Base-by-base conservation (phyloP, 2,329 filamentous ascomycete genomes). In the Aurifilum marmelostoma region DNA sequence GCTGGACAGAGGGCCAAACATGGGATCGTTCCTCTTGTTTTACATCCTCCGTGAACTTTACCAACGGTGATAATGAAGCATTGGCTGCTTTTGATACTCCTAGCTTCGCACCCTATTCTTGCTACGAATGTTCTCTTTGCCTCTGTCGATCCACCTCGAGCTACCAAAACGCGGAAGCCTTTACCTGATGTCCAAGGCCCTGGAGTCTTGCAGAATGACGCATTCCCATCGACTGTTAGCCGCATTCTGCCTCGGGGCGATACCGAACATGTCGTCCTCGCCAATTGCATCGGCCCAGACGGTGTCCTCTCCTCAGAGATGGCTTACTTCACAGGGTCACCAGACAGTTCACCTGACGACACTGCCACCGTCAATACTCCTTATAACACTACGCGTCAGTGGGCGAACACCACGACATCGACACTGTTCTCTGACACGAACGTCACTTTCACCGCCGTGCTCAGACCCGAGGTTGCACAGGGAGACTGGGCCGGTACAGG, bases 401-500 rank as follows among this genome's bases (percentile, higher is more conserved):
- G 78, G 78, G 72, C 75, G 12, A 75, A 76, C 69, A 50, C 65
- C 4, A 75, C 74, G 9, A 77, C 76, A 0, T 71, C 72, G 18
- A 76, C 69, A 3, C 74, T 74, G 24, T 79, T 77, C 69, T 73
- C 72, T 52, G 71, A 71, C 43, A 78, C 77, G 1, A 69, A 73
- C 14, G 72, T 74, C 5, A 75, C 70, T 1, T 80, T 80, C 66
- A 75, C 64, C 12, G 74, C 77, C 14, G 68, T 61, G 16, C 69
- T 80, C 16, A 73, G 75, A 5, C 72, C 74, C 2, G 71, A 71
- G n/a, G 76, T 76, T 27, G 71, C 66, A 0, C 73, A 77, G 0
- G 77, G 75, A 16, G 70, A 75, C 52, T 77, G 73, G 37, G 77
- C 77, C 1, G 78, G 78, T 5, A 75, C 68, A 0, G 78, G 76